Evolutionary conservation across 441 rosid genomes (phyloP).

Genomic region (Breynia disticha): DNA sequence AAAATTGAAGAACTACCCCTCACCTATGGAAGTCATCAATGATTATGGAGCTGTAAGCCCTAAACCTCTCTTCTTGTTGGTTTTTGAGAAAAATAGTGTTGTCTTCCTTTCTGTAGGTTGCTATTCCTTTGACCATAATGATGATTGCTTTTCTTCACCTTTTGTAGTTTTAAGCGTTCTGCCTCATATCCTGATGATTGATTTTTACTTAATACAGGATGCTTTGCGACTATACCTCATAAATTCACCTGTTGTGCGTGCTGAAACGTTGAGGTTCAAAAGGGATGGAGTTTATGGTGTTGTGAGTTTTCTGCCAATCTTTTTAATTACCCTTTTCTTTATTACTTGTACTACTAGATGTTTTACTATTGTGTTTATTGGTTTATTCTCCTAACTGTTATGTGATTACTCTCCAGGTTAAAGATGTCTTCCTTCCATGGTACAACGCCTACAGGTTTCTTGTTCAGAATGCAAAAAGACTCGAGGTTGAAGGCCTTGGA

Average conservation of each 20-base stretch:
- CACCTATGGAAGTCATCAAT: slow-evolving; percentile 79
- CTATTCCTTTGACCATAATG: neutral
- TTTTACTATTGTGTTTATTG: slow-evolving; percentile 4
- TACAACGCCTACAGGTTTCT: slow-evolving; percentile 98
- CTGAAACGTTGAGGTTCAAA: slow-evolving; percentile 86
- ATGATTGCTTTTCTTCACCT: slow-evolving; percentile 5
- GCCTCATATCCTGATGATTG: slow-evolving; percentile 6
- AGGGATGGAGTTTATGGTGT: slow-evolving; percentile 88
- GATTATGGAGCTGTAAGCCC: slow-evolving; percentile 92
- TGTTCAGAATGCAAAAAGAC: slow-evolving; percentile 97
- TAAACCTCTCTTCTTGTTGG: too few relatives aligned
- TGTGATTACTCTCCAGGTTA: slow-evolving; percentile 49
- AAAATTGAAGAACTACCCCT: slow-evolving; percentile 78
- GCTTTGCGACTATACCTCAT: slow-evolving; percentile 88
- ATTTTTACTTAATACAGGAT: slow-evolving; percentile 42
- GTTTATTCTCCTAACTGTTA: slow-evolving; percentile 7
- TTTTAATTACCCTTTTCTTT: slow-evolving; percentile 2
- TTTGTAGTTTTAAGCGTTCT: slow-evolving; percentile 3
- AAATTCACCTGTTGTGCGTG: slow-evolving; percentile 98
- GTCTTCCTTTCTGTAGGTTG: slow-evolving; percentile 41
- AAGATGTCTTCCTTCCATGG: slow-evolving; percentile 99
- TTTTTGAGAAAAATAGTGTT: too few relatives aligned
- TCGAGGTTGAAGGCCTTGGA: slow-evolving; percentile 71
- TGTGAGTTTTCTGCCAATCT: slow-evolving; percentile 42
- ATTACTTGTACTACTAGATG: neutral